Percentiles rank a stretch among this genome's conserved stretches.
phyloP scores from a whole-genome alignment of 441 rosid species.

The Cnidoscolus chayamansa region DNA sequence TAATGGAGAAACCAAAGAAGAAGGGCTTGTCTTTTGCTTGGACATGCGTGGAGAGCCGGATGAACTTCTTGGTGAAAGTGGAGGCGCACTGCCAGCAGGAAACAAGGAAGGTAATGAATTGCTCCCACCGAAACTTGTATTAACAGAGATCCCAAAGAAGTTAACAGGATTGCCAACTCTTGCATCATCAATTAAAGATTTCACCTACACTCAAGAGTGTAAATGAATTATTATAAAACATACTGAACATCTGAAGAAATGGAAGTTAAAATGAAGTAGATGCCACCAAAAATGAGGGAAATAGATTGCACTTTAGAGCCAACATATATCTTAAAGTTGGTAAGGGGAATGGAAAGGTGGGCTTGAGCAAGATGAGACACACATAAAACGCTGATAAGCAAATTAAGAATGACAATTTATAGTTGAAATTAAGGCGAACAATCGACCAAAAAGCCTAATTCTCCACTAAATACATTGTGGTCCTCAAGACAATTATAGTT shows the following conservation, averaged over 20 bases:
- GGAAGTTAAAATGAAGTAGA: neutral
- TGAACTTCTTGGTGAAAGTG: conserved; percentile 86
- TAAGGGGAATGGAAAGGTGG: neutral
- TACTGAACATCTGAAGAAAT: neutral
- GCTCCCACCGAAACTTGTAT: conserved; percentile 38
- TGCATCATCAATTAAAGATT: conserved; percentile 67
- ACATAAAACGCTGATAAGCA: neutral
- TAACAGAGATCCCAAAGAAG: conserved; percentile 44
- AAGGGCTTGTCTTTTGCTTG: conserved; percentile 72
- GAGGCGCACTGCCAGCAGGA: conserved; percentile 89
- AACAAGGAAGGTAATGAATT: conserved; percentile 79
- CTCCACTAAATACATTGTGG: neutral
- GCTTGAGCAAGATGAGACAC: neutral
- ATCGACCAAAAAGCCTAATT: neutral
- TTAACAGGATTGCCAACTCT: conserved; percentile 59
- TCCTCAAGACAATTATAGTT: neutral
- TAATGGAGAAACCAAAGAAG: conserved; percentile 66
- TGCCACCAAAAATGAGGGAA: neutral
- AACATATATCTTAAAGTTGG: too few relatives aligned
- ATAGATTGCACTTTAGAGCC: neutral
- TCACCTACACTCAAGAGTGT: conserved; percentile 42
- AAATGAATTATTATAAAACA: neutral
- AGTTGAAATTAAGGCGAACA: neutral
- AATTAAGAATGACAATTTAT: neutral
- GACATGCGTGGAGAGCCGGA: conserved; percentile 81